Conservation (phyloP, 2,329 filamentous ascomycete genomes). For the Lecanoromycetidae sp. region DNA sequence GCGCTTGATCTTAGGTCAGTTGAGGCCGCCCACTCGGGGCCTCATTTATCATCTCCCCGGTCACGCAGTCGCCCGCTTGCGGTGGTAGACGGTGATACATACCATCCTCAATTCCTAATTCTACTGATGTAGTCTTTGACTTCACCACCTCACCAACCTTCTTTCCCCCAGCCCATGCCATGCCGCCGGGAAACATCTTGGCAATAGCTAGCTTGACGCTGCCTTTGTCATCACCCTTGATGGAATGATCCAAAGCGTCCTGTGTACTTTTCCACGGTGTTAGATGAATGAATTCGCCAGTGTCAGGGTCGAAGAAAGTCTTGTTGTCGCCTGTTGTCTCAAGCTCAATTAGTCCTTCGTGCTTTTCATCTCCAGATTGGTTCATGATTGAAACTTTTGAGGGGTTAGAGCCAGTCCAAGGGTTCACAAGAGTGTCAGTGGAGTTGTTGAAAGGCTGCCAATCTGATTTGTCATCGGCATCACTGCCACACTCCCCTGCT, state of each 20-base stretch:
- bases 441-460: slow-evolving; percentile 2
- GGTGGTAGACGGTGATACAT: background rate
- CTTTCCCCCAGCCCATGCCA: background rate
- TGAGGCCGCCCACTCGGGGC: background rate
- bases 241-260: background rate
- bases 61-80: slow-evolving; percentile 4
- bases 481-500: background rate
- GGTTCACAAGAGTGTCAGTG: background rate
- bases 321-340: slow-evolving; percentile 4
- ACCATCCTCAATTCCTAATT: background rate
- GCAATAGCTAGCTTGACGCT: background rate
- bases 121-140: background rate
- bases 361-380: background rate
- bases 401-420: background rate
- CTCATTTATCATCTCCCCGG: slow-evolving; percentile 1
- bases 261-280: slow-evolving; percentile 6
- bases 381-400: background rate
- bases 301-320: slow-evolving; percentile 10
- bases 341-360: slow-evolving; percentile 10
- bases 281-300: slow-evolving; percentile 9
- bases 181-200: background rate
- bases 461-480: background rate
- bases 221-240: background rate
- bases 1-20: background rate
- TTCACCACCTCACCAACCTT: background rate